Evolutionary conservation across 768 basidiomycete species (phyloP).

Genomic region (Postia placenta): DNA sequence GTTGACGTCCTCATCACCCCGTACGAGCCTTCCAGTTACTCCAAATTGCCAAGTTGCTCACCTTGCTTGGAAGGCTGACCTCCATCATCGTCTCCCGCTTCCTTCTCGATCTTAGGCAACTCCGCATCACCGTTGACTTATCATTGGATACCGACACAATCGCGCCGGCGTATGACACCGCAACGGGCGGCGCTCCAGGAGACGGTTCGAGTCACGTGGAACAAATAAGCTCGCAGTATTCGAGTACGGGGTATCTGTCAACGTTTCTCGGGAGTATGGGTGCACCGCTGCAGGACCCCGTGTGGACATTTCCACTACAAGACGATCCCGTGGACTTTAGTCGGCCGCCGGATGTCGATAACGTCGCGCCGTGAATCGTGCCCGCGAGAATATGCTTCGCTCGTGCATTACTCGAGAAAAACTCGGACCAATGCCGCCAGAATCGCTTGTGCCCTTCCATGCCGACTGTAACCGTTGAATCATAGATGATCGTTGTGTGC

Average conservation of each 20-base stretch:
- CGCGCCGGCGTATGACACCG: not conserved
- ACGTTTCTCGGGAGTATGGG: not conserved
- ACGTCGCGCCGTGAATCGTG: too few relatives aligned
- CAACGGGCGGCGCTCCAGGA: not conserved
- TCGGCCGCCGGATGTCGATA: too few relatives aligned
- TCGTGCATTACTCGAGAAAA: too few relatives aligned
- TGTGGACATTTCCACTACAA: too few relatives aligned
- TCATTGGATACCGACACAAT: not conserved
- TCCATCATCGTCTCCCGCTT: not conserved
- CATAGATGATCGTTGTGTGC: too few relatives aligned
- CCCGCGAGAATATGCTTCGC: too few relatives aligned
- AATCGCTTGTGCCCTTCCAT: too few relatives aligned
- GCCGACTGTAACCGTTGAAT: too few relatives aligned
- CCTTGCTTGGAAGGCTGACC: not conserved
- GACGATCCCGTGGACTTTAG: too few relatives aligned
- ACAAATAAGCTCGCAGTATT: not conserved
- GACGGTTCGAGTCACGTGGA: not conserved
- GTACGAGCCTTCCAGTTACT: not conserved
- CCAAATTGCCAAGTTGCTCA: not conserved
- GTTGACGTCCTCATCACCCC: not conserved
- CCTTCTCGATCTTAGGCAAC: not conserved
- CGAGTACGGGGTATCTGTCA: not conserved
- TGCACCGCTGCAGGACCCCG: not conserved
- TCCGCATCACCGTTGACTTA: too few relatives aligned
- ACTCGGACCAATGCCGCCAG: too few relatives aligned